Percentiles rank a stretch among this genome's conserved stretches.
Conservation (phyloP, 2,329 filamentous ascomycete species). For the Tolypocladium pustulatum region DNA sequence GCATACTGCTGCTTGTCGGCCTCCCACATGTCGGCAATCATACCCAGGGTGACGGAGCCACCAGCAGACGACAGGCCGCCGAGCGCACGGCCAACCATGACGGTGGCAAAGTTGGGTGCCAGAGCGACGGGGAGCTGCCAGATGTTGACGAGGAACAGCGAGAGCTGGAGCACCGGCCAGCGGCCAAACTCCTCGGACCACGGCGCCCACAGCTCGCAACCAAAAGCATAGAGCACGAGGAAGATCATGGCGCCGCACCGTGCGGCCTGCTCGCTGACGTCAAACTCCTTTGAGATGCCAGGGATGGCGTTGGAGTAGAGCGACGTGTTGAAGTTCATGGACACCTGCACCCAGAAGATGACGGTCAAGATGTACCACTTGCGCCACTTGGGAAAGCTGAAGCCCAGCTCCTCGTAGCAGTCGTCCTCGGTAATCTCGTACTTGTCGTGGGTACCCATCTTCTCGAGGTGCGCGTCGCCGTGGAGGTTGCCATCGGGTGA, state of each 20-base stretch:
- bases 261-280: slow-evolving; percentile 56
- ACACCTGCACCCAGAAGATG: slow-evolving; percentile 64
- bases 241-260: slow-evolving; percentile 70
- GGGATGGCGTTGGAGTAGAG: slow-evolving; percentile 59
- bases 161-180: slow-evolving; percentile 63
- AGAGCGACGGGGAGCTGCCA: slow-evolving; percentile 65
- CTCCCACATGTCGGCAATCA: slow-evolving; percentile 68
- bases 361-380: slow-evolving; percentile 67
- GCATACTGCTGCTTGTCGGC: slow-evolving; percentile 63
- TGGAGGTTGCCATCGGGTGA: slow-evolving; percentile 20
- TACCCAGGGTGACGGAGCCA: slow-evolving; percentile 62
- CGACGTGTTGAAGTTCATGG: slow-evolving; percentile 72
- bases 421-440: slow-evolving; percentile 43
- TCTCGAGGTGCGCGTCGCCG: slow-evolving; percentile 17
- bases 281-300: slow-evolving; percentile 57
- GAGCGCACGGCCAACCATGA: slow-evolving; percentile 60
- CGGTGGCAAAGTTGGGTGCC: slow-evolving; percentile 60
- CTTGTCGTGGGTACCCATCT: slow-evolving; percentile 27
- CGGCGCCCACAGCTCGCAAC: slow-evolving; percentile 80
- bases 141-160: slow-evolving; percentile 65
- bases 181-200: slow-evolving; percentile 79
- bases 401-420: slow-evolving; percentile 57
- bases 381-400: slow-evolving; percentile 46
- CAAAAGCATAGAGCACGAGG: slow-evolving; percentile 70
- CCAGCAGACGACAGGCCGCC: slow-evolving; percentile 63